Base-by-base conservation (phyloP, 371 early-diverging fungal species). In the Actinomortierella wolfii region DNA sequence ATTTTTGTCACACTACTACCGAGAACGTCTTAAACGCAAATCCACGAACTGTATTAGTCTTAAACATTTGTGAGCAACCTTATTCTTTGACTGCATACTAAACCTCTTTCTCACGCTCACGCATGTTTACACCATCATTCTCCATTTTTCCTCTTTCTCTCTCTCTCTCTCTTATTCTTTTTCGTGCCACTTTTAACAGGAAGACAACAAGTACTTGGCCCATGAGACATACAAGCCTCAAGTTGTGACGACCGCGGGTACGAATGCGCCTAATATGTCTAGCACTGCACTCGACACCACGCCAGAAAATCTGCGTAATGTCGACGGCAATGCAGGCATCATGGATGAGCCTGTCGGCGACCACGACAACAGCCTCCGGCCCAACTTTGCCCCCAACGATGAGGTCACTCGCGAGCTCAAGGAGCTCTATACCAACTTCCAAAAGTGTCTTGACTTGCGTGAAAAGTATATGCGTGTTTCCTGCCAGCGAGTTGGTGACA, bases 401-500 rank as follows among this genome's bases (percentile, higher is more conserved):
- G 84, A 83, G 20, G 66, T 86, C 47, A 84, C 81, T 6, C 74
- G 76, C n/a, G 88, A 86, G 56, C 61, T 88, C 4, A 68, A 76
- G 42, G 79, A 78, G 18, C 68, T 86, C 7, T 83, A 83, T 56
- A 61, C 68, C 5, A 69, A 75, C 21, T 79, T 93, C 40, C 86
- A 90, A 62, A 78, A 79, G 47, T 94, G 95, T 66, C 80, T 93
- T 0, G 83, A 89, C 41, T 70, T 97, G 40, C 89, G 98, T 47
- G 86, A 89, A 65, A 92, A 92, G 75, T 97, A 97, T 82, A 94
- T 97, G 86, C 57, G 57, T 52, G 65, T 77, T 2, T 90, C 91
- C 4, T 76, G 85, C n/a, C 97, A 97, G 76, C 80, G 86, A 29
- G 79, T 87, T 14, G 81, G 82, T 11, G 97, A 95, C 63, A 94